A percentile compares a stretch with the other conserved stretches of the same genome.
phyloP scores from a whole-genome alignment of 805 yeast genomes.

The Gaillardinia entomophila region DNA sequence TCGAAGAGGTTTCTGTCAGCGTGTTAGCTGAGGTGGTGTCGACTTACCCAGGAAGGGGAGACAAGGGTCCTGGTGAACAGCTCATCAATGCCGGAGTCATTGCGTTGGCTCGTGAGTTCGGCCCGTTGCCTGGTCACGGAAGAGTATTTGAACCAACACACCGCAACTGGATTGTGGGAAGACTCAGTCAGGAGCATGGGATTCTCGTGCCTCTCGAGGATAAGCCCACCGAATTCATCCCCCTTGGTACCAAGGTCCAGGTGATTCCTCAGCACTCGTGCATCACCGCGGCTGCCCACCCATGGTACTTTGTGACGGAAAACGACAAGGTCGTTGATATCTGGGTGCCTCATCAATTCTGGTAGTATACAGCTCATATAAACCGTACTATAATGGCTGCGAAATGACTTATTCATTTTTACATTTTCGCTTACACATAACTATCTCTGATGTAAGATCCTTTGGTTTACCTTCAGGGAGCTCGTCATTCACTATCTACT shows the following conservation, averaged over 20 bases:
- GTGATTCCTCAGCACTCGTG: constrained; percentile 70
- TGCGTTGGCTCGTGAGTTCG: constrained; percentile 59
- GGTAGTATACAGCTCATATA: too few species aligned
- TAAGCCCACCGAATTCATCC: constrained; percentile 34
- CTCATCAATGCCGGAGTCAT: constrained; percentile 70
- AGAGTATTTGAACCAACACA: constrained; percentile 34
- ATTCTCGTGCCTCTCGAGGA: constrained; percentile 45
- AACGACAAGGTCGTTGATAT: constrained; percentile 47
- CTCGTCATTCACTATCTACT: too few species aligned
- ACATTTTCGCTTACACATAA: too few species aligned
- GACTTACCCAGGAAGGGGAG: constrained; percentile 51
- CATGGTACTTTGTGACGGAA: constrained; percentile 52
- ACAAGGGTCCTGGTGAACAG: constrained; percentile 49
- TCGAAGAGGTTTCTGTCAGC: constrained; percentile 10
- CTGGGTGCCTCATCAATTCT: constrained; percentile 47
- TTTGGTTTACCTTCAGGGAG: too few species aligned
- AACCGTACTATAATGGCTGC: too few species aligned
- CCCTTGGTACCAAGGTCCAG: constrained; percentile 48
- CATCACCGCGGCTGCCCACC: constrained; percentile 60
- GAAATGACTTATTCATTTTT: too few species aligned
- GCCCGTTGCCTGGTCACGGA: constrained; percentile 60
- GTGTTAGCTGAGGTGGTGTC: constrained; percentile 32
- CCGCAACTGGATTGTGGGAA: constrained; percentile 58
- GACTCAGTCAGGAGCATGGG: constrained; percentile 79
- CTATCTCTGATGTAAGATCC: too few species aligned